Conservation (phyloP, 371 early-diverging fungal species). For the Mortierella sp. region DNA sequence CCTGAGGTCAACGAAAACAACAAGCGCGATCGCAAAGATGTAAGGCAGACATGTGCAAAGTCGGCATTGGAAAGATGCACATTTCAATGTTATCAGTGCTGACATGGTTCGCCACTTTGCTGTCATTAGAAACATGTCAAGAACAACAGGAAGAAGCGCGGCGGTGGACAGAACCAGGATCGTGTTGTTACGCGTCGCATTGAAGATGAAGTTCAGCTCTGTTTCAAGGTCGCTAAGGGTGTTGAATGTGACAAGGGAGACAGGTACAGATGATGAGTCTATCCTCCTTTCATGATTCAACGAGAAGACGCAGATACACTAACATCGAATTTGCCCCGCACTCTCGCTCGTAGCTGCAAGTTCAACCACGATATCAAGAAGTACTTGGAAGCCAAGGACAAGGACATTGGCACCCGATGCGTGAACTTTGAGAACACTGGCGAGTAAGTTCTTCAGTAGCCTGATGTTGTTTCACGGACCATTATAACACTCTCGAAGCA, state of each 20-base stretch:
- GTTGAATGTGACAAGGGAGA: conserved; percentile 67
- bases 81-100: neutral
- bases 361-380: conserved; percentile 76
- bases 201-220: conserved; percentile 62
- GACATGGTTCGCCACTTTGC: neutral
- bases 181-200: conserved; percentile 55
- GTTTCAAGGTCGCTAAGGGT: conserved; percentile 64
- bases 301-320: neutral
- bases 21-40: conserved; percentile 41
- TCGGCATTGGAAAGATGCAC: neutral
- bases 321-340: neutral
- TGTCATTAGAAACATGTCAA: conserved; percentile 44
- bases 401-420: conserved; percentile 86
- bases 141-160: conserved; percentile 45
- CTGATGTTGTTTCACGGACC: neutral
- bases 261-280: conserved; percentile 37
- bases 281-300: neutral
- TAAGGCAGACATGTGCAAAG: neutral
- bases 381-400: conserved; percentile 72
- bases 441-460: conserved; percentile 61
- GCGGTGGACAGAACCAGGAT: conserved; percentile 58
- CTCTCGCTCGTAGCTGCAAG: conserved; percentile 63
- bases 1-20: conserved; percentile 33
- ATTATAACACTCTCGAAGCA: neutral
- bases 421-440: conserved; percentile 80